These are phyloP conservation scores for Colletotrichum phormii DNA, from an alignment of 2,329 filamentous ascomycete species.

Conservation along the genomic window DNA sequence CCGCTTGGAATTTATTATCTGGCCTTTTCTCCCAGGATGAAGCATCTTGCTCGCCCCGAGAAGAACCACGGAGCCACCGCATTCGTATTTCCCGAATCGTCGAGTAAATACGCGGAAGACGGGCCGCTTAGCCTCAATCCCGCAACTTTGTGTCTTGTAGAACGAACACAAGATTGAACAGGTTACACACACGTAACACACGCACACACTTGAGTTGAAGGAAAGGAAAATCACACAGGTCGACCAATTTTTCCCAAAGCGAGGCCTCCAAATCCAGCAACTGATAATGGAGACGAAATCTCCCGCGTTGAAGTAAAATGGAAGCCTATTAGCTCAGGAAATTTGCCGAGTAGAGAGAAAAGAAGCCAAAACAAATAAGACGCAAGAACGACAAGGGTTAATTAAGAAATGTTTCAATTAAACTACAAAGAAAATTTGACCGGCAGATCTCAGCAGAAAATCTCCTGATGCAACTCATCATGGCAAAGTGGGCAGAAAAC, in stretches of 20 bases:
- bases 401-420: not conserved
- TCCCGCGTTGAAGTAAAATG: not conserved
- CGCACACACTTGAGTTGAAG: too few relatives aligned
- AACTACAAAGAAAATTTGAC: constrained; percentile 1
- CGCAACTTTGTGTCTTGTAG: not conserved
- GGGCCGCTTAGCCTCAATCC: constrained; percentile 26
- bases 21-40: not conserved
- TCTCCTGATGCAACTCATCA: constrained; percentile 14
- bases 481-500: not conserved
- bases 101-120: constrained; percentile 21
- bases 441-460: constrained; percentile 1
- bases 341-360: not conserved
- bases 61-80: constrained; percentile 13
- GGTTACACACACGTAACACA: too few relatives aligned
- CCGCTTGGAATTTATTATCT: not conserved
- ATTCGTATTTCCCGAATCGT: constrained; percentile 15
- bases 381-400: not conserved
- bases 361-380: not conserved
- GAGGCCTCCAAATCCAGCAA: not conserved
- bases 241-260: too few relatives aligned
- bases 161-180: not conserved
- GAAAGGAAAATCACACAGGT: too few relatives aligned
- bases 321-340: not conserved
- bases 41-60: constrained; percentile 10
- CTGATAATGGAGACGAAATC: not conserved